Conservation (phyloP, 2,329 filamentous ascomycete genomes). For the Phaeophleospora eucalypticola region DNA sequence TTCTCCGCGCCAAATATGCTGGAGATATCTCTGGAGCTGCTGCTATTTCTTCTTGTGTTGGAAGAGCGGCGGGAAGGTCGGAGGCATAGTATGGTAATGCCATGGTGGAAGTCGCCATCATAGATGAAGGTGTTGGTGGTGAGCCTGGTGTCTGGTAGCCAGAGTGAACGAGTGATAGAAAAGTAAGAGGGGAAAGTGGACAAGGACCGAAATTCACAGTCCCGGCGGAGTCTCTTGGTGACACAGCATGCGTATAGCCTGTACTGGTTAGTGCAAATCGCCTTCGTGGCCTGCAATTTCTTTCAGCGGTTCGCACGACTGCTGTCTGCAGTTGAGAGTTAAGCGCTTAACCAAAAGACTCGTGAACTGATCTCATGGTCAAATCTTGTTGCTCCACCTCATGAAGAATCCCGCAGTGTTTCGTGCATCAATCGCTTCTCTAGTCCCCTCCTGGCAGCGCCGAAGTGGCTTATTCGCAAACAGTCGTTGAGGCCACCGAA, state of each 20-base stretch:
- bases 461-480: background rate
- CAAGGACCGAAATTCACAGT: too few species aligned
- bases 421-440: background rate
- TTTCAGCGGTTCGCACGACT: too few species aligned
- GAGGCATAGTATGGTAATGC: conserved; percentile 4
- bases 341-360: background rate
- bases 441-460: background rate
- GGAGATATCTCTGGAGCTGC: conserved; percentile 1
- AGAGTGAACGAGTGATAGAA: background rate
- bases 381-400: background rate
- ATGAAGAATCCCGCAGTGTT: background rate
- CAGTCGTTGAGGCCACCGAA: background rate
- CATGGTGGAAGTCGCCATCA: background rate
- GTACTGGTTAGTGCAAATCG: too few species aligned
- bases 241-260: too few species aligned
- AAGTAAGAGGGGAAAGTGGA: background rate
- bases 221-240: too few species aligned
- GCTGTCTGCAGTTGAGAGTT: background rate
- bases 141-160: background rate
- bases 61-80: conserved; percentile 1
- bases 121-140: background rate
- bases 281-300: too few species aligned
- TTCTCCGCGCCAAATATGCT: background rate
- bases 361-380: background rate
- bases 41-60: conserved; percentile 3